A percentile compares a stretch with the other conserved stretches of the same genome.
Evolutionary conservation across 495 filamentous ascomycete genomes (phyloP).

Genomic region (Lasiosphaeris hirsuta): DNA sequence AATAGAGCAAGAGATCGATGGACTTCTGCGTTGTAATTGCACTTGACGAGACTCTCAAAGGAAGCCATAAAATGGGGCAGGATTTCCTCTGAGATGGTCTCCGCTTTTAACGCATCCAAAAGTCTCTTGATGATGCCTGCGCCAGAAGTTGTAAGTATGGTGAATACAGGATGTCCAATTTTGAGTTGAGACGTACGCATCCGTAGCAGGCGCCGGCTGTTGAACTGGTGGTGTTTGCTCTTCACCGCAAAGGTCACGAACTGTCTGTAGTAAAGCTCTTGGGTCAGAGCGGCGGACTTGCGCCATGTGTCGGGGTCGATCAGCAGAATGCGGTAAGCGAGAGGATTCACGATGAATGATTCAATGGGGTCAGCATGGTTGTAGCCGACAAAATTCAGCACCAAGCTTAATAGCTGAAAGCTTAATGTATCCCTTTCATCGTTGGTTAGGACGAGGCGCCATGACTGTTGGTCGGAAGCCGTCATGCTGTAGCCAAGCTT

Average conservation of each 20-base stretch:
- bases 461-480: constrained; percentile 37
- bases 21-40: constrained; percentile 74
- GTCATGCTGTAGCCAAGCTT: constrained; percentile 61
- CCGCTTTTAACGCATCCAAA: constrained; percentile 82
- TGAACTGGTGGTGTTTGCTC: constrained; percentile 91
- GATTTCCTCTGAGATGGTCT: constrained; percentile 66
- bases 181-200: constrained; percentile 69
- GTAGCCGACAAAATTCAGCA: constrained; percentile 86
- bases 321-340: constrained; percentile 86
- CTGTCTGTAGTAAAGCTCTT: constrained; percentile 87
- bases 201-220: constrained; percentile 73
- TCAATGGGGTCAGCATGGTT: constrained; percentile 69
- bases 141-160: constrained; percentile 18
- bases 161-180: constrained; percentile 2
- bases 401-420: constrained; percentile 66
- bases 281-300: constrained; percentile 65
- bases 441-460: constrained; percentile 35
- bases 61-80: constrained; percentile 72
- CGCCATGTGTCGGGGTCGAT: constrained; percentile 93
- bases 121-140: constrained; percentile 85
- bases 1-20: constrained; percentile 86
- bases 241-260: constrained; percentile 77
- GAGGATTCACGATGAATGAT: constrained; percentile 90
- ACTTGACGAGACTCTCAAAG: constrained; percentile 72
- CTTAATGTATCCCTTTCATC: constrained; percentile 64